Evolutionary conservation across 2,329 filamentous ascomycete species (phyloP).

Genomic region (Xylariaceae sp.): DNA sequence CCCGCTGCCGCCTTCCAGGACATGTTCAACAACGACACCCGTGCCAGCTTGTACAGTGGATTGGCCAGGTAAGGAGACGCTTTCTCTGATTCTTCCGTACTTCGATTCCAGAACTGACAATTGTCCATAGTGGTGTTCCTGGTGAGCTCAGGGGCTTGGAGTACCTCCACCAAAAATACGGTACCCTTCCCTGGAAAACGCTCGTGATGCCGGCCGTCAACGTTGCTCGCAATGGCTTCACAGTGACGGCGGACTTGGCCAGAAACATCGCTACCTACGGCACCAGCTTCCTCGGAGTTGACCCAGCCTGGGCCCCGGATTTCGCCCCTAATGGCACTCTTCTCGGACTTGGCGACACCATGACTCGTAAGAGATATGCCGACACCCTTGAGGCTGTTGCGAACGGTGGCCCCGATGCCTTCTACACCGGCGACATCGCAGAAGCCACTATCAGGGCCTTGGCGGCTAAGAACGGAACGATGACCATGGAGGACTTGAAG

Average conservation of each 20-base stretch:
- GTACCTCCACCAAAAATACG: slow-evolving; percentile 65
- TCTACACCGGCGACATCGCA: slow-evolving; percentile 41
- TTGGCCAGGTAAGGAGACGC: slow-evolving; percentile 58
- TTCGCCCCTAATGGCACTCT: slow-evolving; percentile 54
- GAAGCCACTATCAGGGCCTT: slow-evolving; percentile 52
- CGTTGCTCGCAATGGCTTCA: slow-evolving; percentile 68
- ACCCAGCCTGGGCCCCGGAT: slow-evolving; percentile 74
- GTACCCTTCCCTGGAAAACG: slow-evolving; percentile 57
- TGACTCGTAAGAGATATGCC: slow-evolving; percentile 50
- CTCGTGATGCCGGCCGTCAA: slow-evolving; percentile 67
- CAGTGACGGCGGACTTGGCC: slow-evolving; percentile 60
- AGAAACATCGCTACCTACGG: slow-evolving; percentile 54
- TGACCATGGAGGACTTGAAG: slow-evolving; percentile 73
- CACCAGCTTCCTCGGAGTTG: slow-evolving; percentile 59
- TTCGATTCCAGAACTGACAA: neutral
- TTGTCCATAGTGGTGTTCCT: slow-evolving; percentile 52
- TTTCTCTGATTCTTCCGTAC: neutral
- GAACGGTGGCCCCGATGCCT: slow-evolving; percentile 33
- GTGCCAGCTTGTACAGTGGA: slow-evolving; percentile 61
- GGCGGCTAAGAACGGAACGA: slow-evolving; percentile 61
- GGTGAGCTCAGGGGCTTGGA: slow-evolving; percentile 70
- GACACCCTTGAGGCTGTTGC: slow-evolving; percentile 48
- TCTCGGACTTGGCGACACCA: slow-evolving; percentile 33
- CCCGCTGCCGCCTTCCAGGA: slow-evolving; percentile 71
- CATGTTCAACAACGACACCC: slow-evolving; percentile 70